Evolutionary conservation across 2,329 filamentous ascomycete species (phyloP).

Genomic region (Monilinia polystroma): DNA sequence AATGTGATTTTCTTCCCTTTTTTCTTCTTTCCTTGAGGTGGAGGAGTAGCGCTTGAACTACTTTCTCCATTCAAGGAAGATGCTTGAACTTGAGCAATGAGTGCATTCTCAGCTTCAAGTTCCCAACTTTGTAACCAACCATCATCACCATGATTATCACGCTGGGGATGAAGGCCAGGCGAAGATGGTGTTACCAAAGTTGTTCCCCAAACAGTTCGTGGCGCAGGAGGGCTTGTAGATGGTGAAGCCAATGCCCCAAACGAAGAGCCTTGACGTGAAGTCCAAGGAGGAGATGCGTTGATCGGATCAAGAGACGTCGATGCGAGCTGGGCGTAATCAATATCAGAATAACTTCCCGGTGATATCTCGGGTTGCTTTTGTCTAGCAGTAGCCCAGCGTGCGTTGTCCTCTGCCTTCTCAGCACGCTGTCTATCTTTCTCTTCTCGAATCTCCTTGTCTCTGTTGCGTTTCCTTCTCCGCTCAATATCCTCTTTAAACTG

Average conservation of each 20-base stretch:
- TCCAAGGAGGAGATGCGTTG: constrained; percentile 50
- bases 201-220: constrained; percentile 92
- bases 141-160: constrained; percentile 55
- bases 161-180: constrained; percentile 50
- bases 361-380: constrained; percentile 54
- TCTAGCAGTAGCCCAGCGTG: constrained; percentile 58
- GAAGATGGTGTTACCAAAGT: constrained; percentile 59
- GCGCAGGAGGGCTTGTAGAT: constrained; percentile 74
- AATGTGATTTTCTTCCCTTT: constrained; percentile 72
- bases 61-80: constrained; percentile 44
- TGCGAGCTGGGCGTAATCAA: constrained; percentile 68
- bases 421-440: constrained; percentile 68
- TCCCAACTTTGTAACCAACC: constrained; percentile 88
- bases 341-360: constrained; percentile 49
- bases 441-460: constrained; percentile 66
- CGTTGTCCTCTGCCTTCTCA: constrained; percentile 67
- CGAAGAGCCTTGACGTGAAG: constrained; percentile 57
- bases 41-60: constrained; percentile 21
- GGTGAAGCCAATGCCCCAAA: constrained; percentile 72
- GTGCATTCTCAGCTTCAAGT: constrained; percentile 64
- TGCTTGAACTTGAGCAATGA: constrained; percentile 59
- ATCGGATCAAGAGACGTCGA: constrained; percentile 48
- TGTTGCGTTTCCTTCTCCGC: constrained; percentile 60
- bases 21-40: constrained; percentile 54
- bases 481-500: constrained; percentile 64